Evolutionary conservation across 805 yeast species (phyloP).

Genomic region (Lipomyces chichibuensis): DNA sequence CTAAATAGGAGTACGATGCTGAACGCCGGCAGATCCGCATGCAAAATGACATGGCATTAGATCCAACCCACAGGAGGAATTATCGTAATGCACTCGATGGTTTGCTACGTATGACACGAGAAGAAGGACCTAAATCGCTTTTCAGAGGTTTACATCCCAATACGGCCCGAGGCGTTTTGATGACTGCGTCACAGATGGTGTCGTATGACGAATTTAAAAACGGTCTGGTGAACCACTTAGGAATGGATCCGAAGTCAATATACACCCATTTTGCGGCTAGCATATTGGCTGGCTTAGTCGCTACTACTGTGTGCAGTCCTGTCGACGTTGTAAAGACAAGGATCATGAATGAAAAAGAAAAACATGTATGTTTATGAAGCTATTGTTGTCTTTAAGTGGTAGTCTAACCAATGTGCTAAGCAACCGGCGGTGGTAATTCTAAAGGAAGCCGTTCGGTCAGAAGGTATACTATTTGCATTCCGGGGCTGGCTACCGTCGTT

Average conservation of each 20-base stretch:
- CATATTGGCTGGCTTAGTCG: slow-evolving; percentile 79
- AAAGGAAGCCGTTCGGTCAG: slow-evolving; percentile 58
- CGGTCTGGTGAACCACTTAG: slow-evolving; percentile 54
- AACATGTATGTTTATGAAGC: slow-evolving; percentile 18
- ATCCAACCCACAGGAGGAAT: slow-evolving; percentile 65
- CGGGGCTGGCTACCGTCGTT: slow-evolving; percentile 92
- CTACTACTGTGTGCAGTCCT: slow-evolving; percentile 90
- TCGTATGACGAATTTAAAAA: slow-evolving; percentile 78
- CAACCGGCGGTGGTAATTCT: slow-evolving; percentile 58
- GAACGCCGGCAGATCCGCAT: slow-evolving; percentile 45
- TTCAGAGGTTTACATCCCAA: slow-evolving; percentile 80
- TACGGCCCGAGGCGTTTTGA: slow-evolving; percentile 74
- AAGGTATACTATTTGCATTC: slow-evolving; percentile 80
- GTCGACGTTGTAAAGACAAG: slow-evolving; percentile 90
- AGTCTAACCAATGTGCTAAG: slow-evolving; percentile 44
- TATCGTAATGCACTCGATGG: slow-evolving; percentile 83
- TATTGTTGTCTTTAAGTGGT: background rate
- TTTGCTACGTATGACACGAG: slow-evolving; percentile 56
- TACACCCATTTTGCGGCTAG: slow-evolving; percentile 79
- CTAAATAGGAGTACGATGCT: background rate
- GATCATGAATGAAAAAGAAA: slow-evolving; percentile 65
- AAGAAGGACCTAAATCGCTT: slow-evolving; percentile 63
- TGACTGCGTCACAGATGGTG: slow-evolving; percentile 91
- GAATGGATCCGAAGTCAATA: slow-evolving; percentile 61
- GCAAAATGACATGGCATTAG: slow-evolving; percentile 83